Percentiles rank a stretch among this genome's conserved stretches.
Conservation (phyloP, 2,329 filamentous ascomycete genomes). For the Trichoderma asperellum region DNA sequence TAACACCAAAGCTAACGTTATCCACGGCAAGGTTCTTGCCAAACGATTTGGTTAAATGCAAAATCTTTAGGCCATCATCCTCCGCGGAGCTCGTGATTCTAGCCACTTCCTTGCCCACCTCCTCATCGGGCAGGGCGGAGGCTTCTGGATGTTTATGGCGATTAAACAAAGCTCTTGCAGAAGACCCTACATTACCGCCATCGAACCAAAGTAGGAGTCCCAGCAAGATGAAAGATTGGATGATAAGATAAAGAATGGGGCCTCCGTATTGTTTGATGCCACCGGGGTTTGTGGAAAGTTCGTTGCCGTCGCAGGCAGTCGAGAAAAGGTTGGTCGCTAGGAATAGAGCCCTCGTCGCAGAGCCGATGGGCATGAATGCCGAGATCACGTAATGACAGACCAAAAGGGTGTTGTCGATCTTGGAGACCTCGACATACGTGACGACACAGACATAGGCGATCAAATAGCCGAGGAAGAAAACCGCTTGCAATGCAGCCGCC, state of each 20-base stretch:
- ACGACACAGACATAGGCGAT: slow-evolving; percentile 72
- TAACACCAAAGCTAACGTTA: slow-evolving; percentile 82
- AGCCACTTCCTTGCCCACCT: slow-evolving; percentile 66
- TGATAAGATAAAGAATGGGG: slow-evolving; percentile 78
- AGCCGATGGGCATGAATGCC: slow-evolving; percentile 75
- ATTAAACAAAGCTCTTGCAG: slow-evolving; percentile 48
- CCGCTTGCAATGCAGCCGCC: slow-evolving; percentile 74
- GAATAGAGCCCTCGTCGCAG: slow-evolving; percentile 73
- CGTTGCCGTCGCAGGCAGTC: slow-evolving; percentile 68
- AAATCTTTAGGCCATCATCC: slow-evolving; percentile 73
- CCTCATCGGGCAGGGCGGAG: slow-evolving; percentile 51
- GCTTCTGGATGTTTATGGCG: slow-evolving; percentile 36
- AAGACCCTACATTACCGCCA: slow-evolving; percentile 67
- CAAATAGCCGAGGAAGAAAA: slow-evolving; percentile 72
- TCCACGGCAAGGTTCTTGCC: slow-evolving; percentile 79
- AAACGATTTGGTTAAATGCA: slow-evolving; percentile 81
- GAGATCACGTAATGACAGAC: slow-evolving; percentile 77
- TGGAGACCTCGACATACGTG: slow-evolving; percentile 72
- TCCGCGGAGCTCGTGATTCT: slow-evolving; percentile 55
- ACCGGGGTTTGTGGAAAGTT: slow-evolving; percentile 69
- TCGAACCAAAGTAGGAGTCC: slow-evolving; percentile 78
- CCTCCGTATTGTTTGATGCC: slow-evolving; percentile 77
- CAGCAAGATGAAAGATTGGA: slow-evolving; percentile 75
- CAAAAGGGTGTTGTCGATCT: slow-evolving; percentile 68
- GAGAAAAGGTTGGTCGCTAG: slow-evolving; percentile 83